Evolutionary conservation across 805 yeast genomes (phyloP), one percentile per base, ranked within the genome.

Genomic region (Metschnikowia amazonensis): DNA sequence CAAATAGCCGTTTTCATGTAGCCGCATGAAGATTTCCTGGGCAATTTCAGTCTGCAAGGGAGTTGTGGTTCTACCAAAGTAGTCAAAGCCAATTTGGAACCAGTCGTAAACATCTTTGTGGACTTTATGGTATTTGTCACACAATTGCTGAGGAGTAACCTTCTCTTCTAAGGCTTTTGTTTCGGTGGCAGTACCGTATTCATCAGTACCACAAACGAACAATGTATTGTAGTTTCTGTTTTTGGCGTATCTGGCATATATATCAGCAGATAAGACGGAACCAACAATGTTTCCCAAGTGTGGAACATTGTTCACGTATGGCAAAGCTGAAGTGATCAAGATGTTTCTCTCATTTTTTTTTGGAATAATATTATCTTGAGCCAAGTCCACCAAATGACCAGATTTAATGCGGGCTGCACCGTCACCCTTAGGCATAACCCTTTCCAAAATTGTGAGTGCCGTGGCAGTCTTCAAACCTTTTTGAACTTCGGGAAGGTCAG

Each of bases 111-210:
- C 94, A 37, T 86, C 87, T 50, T 82, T 77, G 66, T 94, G 99
- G 54, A 94, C 76, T 48, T 77, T 75, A 66, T 89, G 85, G 67
- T 88, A 94, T 66, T 92, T 94, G 66, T 85, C 89, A 76, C 98
- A 94, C 57, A 94, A 75, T 63, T 89, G 84, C 58, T 80, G 74
- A 41, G 99, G 99, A 3, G 95, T 78, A 49, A 87, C 85, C 34
- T 85, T 82, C 62, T 94, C 99, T 65, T 92, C 98, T 42, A 94
- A 70, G 9, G 99, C 99, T 70, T 92, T 94, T 24, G 99, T 94
- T 68, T 94, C 99, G 13, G 99, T 94, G 38, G 99, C 99, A 47
- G 99, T 94, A 64, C 99, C 99, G 64, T 94, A 94, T 70, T 94
- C 99, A 65, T 94, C 99, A 31, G 99, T 94, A 70, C 99, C 99